Conservation (phyloP, 176 grass and related monocot species). For the maize (Zea mays) region DNA sequence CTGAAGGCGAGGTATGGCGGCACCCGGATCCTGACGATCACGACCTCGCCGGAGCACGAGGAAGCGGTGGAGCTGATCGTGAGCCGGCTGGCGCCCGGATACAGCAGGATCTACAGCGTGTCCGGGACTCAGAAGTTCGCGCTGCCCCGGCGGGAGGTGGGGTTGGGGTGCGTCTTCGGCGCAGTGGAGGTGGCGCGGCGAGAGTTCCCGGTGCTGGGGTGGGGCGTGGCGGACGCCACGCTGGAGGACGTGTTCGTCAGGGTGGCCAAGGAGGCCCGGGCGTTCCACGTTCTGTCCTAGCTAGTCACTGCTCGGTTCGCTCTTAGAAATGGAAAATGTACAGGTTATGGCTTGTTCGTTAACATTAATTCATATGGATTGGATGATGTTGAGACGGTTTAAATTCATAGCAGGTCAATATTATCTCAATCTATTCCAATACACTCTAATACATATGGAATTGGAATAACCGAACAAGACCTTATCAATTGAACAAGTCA, state of each 20-base stretch:
- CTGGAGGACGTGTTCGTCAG: conserved; percentile 90
- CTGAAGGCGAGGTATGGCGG: conserved; percentile 73
- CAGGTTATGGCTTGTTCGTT: no score
- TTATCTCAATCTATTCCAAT: no score
- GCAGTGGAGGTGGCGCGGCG: conserved; percentile 60
- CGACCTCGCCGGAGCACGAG: conserved; percentile 57
- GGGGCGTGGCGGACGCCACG: conserved; percentile 78
- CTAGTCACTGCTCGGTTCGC: background rate
- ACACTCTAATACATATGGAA: no score
- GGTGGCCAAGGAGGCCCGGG: conserved; percentile 69
- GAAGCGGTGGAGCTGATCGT: conserved; percentile 51
- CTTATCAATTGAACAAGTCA: no score
- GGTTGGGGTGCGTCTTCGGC: conserved; percentile 54
- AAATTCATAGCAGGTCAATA: no score
- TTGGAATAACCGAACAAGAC: no score
- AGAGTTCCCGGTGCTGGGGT: conserved; percentile 55
- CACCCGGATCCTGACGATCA: conserved; percentile 64
- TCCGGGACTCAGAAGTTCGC: conserved; percentile 86
- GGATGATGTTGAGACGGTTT: no score
- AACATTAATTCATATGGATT: no score
- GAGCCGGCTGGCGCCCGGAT: conserved; percentile 37
- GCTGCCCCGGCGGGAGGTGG: conserved; percentile 53
- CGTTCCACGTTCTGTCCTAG: conserved; percentile 62
- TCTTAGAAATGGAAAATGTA: no score
- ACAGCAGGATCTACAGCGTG: conserved; percentile 59